Evolutionary conservation across 2,329 filamentous ascomycete genomes (phyloP).

Genomic region (Trichoderma aggressivum): DNA sequence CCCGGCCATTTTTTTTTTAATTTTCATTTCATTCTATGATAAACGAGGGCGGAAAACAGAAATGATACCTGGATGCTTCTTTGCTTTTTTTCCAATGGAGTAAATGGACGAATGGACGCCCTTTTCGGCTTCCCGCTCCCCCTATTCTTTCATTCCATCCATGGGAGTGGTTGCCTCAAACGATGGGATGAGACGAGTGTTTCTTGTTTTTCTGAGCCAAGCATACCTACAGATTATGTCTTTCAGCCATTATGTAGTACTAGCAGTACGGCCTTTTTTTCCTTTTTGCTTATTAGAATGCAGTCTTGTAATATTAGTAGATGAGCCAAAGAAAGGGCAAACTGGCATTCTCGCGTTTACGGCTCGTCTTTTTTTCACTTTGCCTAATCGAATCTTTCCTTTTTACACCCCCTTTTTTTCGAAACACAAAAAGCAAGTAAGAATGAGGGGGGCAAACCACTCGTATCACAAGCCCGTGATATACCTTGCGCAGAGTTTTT

Average conservation of each 20-base stretch:
- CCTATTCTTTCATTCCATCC: not conserved
- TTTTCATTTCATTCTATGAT: not conserved
- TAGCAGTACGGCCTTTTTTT: not conserved
- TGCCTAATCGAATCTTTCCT: not conserved
- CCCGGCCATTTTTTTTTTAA: not conserved
- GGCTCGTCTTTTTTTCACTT: not conserved
- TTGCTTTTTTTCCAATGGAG: not conserved
- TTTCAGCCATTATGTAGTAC: not conserved
- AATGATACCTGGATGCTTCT: not conserved
- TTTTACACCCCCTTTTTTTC: not conserved
- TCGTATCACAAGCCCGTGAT: not conserved
- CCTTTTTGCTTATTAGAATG: not conserved
- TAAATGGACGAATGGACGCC: not conserved
- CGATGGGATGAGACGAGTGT: slow-evolving; percentile 2
- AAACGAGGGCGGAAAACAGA: not conserved
- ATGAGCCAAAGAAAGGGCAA: not conserved
- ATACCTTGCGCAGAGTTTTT: not conserved
- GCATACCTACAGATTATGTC: not conserved
- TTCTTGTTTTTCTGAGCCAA: not conserved
- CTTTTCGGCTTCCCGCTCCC: not conserved
- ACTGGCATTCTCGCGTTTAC: not conserved
- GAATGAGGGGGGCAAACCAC: not conserved
- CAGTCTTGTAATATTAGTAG: not conserved
- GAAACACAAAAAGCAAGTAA: not conserved
- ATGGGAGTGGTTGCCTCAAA: not conserved